phyloP scores from a whole-genome alignment of 2,329 filamentous ascomycete species.

The Trichoderma sp. region DNA sequence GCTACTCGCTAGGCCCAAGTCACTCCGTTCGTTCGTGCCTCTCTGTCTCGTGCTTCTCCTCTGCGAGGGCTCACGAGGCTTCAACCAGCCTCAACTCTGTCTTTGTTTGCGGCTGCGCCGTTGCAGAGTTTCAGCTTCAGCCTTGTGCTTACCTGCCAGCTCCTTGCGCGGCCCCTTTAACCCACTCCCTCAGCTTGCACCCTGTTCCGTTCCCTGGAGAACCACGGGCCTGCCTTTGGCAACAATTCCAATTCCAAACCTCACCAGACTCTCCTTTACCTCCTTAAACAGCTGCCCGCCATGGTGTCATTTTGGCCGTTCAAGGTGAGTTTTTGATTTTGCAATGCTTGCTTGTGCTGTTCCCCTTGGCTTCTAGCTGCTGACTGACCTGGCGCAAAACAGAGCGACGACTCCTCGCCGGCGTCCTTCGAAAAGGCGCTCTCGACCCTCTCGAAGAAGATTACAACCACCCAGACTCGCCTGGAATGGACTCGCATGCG shows the following conservation, averaged over 20 bases:
- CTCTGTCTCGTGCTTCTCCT: constrained; percentile 11
- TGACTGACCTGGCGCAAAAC: constrained; percentile 12
- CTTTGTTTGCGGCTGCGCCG: constrained; percentile 7
- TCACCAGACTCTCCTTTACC: not conserved
- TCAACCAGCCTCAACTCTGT: not conserved
- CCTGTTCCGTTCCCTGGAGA: not conserved
- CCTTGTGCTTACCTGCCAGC: not conserved
- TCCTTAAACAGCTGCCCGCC: constrained; percentile 21
- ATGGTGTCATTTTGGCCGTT: constrained; percentile 90
- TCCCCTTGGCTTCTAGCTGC: not conserved
- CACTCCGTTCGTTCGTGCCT: not conserved
- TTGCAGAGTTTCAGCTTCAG: constrained; percentile 1
- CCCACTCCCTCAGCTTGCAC: not conserved
- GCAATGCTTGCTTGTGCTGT: not conserved
- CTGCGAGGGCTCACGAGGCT: constrained; percentile 13
- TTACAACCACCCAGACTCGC: constrained; percentile 67
- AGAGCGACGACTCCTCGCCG: constrained; percentile 78
- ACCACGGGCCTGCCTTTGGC: not conserved
- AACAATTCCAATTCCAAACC: not conserved
- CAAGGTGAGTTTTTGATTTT: constrained; percentile 53
- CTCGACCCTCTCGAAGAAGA: constrained; percentile 76
- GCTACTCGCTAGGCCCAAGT: not conserved
- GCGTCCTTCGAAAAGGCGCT: constrained; percentile 92
- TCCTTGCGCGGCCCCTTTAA: not conserved
- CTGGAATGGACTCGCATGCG: constrained; percentile 72